A percentile compares a stretch with the other conserved stretches of the same genome.
phyloP scores from a whole-genome alignment of 140 eudicot genomes.

The Erigeron philadelphicus region DNA sequence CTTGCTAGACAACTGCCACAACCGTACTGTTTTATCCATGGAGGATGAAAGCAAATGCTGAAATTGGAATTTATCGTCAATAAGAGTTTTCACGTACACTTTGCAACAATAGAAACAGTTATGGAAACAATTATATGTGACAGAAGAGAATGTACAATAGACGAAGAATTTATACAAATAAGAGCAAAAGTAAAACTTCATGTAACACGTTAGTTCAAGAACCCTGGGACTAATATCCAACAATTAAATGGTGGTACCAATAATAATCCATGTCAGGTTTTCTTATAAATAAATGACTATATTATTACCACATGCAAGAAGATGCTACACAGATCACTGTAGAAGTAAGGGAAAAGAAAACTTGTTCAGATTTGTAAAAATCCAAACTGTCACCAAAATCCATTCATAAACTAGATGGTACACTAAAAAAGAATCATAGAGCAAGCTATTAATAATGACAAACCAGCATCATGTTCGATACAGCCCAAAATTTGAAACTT shows the following conservation, averaged over 20 bases:
- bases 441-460: not conserved
- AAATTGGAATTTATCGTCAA: constrained; percentile 18
- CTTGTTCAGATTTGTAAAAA: not conserved
- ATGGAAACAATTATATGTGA: constrained; percentile 4
- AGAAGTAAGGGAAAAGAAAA: not conserved
- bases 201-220: not conserved
- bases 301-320: constrained; percentile 4
- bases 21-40: constrained; percentile 95
- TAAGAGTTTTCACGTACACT: constrained; percentile 1
- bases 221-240: not conserved
- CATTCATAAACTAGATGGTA: constrained; percentile 5
- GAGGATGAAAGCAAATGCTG: constrained; percentile 98
- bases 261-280: not conserved
- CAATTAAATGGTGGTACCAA: not conserved
- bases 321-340: constrained; percentile 9
- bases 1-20: constrained; percentile 82
- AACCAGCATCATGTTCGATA: constrained; percentile 4
- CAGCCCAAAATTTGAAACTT: not conserved
- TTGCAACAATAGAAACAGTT: constrained; percentile 13
- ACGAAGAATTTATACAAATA: constrained; percentile 12
- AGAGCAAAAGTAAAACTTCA: constrained; percentile 5
- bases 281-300: not conserved
- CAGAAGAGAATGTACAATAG: not conserved
- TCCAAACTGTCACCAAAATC: not conserved
- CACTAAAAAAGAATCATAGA: not conserved